Conservation (phyloP, 2,329 filamentous ascomycete species). For the Aspergillus sp. region DNA sequence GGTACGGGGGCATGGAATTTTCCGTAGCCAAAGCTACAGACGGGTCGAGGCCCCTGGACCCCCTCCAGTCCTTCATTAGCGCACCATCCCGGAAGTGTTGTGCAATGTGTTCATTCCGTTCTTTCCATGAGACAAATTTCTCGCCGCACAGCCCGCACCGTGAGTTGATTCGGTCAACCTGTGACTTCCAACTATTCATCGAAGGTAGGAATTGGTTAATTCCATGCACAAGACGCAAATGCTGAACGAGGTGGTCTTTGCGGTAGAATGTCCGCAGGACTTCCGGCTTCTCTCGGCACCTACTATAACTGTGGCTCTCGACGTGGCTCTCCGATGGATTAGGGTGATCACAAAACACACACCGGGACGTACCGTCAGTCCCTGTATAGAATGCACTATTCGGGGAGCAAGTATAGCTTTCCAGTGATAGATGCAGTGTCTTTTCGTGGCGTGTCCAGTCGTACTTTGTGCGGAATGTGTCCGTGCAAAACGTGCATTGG, state of each 20-base stretch:
- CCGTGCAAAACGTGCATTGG: constrained; percentile 51
- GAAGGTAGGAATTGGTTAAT: constrained; percentile 41
- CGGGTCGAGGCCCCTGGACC: constrained; percentile 31
- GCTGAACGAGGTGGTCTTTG: constrained; percentile 59
- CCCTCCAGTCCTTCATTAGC: constrained; percentile 36
- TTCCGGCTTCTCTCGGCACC: constrained; percentile 54
- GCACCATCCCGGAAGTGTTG: constrained; percentile 35
- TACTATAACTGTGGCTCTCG: constrained; percentile 51
- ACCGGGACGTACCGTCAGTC: background rate
- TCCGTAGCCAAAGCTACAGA: constrained; percentile 36
- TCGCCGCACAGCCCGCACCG: constrained; percentile 36
- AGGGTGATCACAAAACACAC: constrained; percentile 52
- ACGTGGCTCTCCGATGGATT: constrained; percentile 52
- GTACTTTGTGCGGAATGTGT: constrained; percentile 47
- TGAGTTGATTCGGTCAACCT: constrained; percentile 49
- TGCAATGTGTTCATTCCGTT: constrained; percentile 38
- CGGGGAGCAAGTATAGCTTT: constrained; percentile 54
- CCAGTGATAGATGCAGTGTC: constrained; percentile 46
- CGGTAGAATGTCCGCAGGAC: constrained; percentile 58
- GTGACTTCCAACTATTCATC: constrained; percentile 53
- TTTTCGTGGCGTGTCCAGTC: constrained; percentile 52
- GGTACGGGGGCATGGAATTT: constrained; percentile 38
- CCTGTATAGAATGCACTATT: constrained; percentile 46
- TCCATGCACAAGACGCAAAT: constrained; percentile 56
- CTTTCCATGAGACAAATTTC: constrained; percentile 32